Percentiles rank a stretch among this genome's conserved stretches.
phyloP scores from a whole-genome alignment of 2,329 filamentous ascomycete genomes.

The Cadophora malorum region DNA sequence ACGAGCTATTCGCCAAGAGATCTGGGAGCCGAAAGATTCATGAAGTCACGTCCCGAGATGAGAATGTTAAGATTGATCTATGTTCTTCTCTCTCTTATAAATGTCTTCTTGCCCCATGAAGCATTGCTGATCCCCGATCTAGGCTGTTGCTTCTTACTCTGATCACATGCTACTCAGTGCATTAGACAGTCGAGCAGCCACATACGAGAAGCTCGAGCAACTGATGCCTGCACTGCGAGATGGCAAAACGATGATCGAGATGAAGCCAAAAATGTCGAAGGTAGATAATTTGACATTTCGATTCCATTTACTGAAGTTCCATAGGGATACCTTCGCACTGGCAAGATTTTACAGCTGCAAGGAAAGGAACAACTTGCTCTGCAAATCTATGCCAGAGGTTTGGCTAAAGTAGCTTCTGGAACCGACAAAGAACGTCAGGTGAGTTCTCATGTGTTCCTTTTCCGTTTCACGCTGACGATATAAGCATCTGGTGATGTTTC shows the following conservation, averaged over 20 bases:
- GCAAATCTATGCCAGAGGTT: constrained; percentile 45
- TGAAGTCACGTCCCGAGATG: neutral
- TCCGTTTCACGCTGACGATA: constrained; percentile 19
- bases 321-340: constrained; percentile 46
- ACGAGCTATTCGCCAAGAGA: neutral
- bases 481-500: constrained; percentile 44
- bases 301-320: neutral
- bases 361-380: constrained; percentile 41
- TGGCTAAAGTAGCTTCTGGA: constrained; percentile 44
- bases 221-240: constrained; percentile 42
- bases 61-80: neutral
- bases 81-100: no score
- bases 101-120: neutral
- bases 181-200: constrained; percentile 46
- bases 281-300: constrained; percentile 24
- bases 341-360: constrained; percentile 44
- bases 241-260: constrained; percentile 45
- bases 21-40: neutral
- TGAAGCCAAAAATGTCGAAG: constrained; percentile 42
- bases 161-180: constrained; percentile 41
- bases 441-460: constrained; percentile 14
- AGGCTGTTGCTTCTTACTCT: constrained; percentile 40
- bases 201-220: constrained; percentile 44
- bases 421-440: constrained; percentile 41
- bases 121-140: constrained; percentile 2